A percentile compares a stretch with the other conserved stretches of the same genome.
phyloP scores from a whole-genome alignment of 176 grass and related monocot genomes.

The Phragmites australis region DNA sequence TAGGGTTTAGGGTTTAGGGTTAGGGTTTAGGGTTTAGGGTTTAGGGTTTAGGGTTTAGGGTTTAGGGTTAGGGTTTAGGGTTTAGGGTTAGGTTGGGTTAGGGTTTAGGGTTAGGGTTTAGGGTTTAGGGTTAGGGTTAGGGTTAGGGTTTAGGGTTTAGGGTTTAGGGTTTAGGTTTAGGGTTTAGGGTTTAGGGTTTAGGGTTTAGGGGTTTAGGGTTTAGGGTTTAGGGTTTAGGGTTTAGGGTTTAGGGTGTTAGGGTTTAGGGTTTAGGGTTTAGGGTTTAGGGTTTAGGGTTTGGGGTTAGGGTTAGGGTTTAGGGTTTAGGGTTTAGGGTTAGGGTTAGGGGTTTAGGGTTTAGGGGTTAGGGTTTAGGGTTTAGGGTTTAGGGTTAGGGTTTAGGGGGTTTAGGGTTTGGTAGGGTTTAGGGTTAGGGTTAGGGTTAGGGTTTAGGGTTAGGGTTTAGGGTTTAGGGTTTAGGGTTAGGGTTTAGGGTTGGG shows the following conservation, averaged over 20 bases:
- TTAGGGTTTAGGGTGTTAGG: no score
- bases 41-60: slow-evolving; percentile 27
- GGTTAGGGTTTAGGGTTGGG: slow-evolving; percentile 31
- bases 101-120: slow-evolving; percentile 4
- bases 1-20: slow-evolving; percentile 17
- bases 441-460: slow-evolving; percentile 26
- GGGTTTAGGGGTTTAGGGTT: no score
- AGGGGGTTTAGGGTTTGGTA: slow-evolving; percentile 23
- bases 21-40: slow-evolving; percentile 33
- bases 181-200: slow-evolving; percentile 44
- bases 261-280: slow-evolving; percentile 31
- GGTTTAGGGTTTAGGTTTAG: slow-evolving; percentile 34
- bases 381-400: slow-evolving; percentile 21
- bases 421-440: slow-evolving; percentile 26
- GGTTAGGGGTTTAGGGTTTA: slow-evolving; percentile 19
- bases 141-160: slow-evolving; percentile 35
- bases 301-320: slow-evolving; percentile 12
- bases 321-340: slow-evolving; percentile 11
- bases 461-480: slow-evolving; percentile 30
- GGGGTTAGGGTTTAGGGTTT: slow-evolving; percentile 32
- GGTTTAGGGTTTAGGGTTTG: slow-evolving; percentile 25
- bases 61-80: slow-evolving; percentile 25
- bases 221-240: no score
- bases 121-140: slow-evolving; percentile 31
- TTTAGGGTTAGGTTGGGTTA: slow-evolving; percentile 27